phyloP scores from a whole-genome alignment of 2,329 filamentous ascomycete genomes.

The Alternaria ethzedia region DNA sequence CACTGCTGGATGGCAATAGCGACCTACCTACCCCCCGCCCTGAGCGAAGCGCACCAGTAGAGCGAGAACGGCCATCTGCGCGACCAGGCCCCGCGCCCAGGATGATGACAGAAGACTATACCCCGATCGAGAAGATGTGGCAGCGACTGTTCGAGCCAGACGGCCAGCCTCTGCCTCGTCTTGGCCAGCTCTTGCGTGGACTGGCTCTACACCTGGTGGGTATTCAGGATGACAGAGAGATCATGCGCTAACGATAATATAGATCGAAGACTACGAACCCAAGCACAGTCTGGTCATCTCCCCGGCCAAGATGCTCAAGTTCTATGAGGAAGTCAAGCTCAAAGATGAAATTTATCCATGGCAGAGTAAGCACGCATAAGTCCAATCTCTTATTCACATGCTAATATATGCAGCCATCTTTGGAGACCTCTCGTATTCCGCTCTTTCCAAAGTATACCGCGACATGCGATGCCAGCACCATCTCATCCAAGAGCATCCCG shows the following conservation, averaged over 20 bases:
- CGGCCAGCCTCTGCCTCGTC: conserved; percentile 69
- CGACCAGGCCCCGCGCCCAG: conserved; percentile 37
- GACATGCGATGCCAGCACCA: conserved; percentile 57
- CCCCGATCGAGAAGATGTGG: conserved; percentile 73
- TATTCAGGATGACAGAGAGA: conserved; percentile 1
- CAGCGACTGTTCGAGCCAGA: conserved; percentile 73
- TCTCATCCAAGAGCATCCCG: conserved; percentile 52
- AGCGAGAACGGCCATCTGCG: conserved; percentile 29
- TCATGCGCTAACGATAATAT: conserved; percentile 11
- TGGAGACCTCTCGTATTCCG: conserved; percentile 49
- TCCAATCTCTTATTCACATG: neutral
- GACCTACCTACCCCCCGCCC: conserved; percentile 38
- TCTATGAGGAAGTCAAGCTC: conserved; percentile 72
- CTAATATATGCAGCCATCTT: conserved; percentile 48
- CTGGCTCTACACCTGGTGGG: conserved; percentile 76
- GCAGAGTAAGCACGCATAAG: conserved; percentile 58
- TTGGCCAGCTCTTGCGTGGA: conserved; percentile 74
- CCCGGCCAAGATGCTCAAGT: conserved; percentile 75
- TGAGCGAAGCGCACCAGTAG: conserved; percentile 32
- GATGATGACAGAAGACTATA: conserved; percentile 46
- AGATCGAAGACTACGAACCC: conserved; percentile 74
- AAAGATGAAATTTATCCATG: conserved; percentile 73
- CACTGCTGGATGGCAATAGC: conserved; percentile 40
- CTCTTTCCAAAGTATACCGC: conserved; percentile 55
- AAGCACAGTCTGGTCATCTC: conserved; percentile 73